Percentiles rank a stretch among this genome's conserved stretches.
These are phyloP conservation scores for Fusarium penzigii DNA, from an alignment of 2,329 filamentous ascomycete species.

Conservation along the genomic window DNA sequence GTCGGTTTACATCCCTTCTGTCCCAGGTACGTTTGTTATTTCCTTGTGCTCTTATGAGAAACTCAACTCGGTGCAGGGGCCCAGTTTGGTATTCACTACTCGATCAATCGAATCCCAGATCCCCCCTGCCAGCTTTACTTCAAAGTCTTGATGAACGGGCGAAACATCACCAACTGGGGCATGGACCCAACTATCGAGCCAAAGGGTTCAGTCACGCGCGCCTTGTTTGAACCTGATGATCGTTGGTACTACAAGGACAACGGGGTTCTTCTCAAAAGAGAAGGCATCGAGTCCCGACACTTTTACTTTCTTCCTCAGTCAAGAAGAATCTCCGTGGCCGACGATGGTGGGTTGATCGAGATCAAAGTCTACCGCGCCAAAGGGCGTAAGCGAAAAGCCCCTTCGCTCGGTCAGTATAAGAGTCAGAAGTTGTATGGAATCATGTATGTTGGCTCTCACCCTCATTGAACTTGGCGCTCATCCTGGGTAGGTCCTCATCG, in stretches of 20 bases:
- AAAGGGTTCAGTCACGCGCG: constrained; percentile 44
- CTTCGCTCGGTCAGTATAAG: constrained; percentile 45
- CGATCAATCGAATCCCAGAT: constrained; percentile 36
- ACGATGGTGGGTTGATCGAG: constrained; percentile 58
- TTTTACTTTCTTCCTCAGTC: constrained; percentile 50
- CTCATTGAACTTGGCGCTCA: constrained; percentile 6
- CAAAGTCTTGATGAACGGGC: constrained; percentile 57
- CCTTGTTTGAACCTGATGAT: constrained; percentile 50
- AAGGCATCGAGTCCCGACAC: constrained; percentile 50
- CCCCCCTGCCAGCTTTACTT: constrained; percentile 51
- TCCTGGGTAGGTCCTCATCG: constrained; percentile 47
- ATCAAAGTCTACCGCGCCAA: constrained; percentile 54
- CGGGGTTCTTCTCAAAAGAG: constrained; percentile 32
- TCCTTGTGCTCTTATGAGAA: too few relatives aligned
- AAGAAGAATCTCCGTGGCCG: constrained; percentile 41
- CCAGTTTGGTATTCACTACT: constrained; percentile 55
- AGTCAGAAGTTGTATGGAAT: constrained; percentile 54
- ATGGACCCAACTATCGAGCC: constrained; percentile 39
- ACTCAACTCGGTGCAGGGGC: constrained; percentile 38
- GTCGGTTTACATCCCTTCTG: constrained; percentile 59
- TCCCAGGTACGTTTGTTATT: constrained; percentile 43
- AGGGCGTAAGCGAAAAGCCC: constrained; percentile 44
- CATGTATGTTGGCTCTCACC: constrained; percentile 41
- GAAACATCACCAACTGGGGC: constrained; percentile 54
- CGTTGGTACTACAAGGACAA: constrained; percentile 43